Evolutionary conservation across 257 asterid species (phyloP), one percentile per base, ranked within the genome.

Genomic region (Solanum pimpinellifolium): DNA sequence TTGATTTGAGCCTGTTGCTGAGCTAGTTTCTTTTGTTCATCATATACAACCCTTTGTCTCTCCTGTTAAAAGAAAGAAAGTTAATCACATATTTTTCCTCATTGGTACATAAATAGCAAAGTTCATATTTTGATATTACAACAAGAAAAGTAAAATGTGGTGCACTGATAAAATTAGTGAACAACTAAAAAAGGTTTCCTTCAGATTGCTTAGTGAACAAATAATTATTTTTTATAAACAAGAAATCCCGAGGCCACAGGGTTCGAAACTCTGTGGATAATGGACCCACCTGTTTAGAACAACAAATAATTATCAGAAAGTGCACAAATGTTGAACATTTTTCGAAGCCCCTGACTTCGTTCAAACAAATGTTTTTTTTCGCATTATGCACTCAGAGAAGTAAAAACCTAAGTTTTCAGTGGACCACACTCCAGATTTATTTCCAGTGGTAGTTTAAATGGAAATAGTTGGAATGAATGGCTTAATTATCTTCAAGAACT

Each of bases 1-100:
- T 97, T 97, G 82, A 94, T 92, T 92, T 97, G 97, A 21, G 98
- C 93, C 89, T 94, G 95, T 88, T 92, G 98, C 92, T 95, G 98
- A 85, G 95, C 90, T 52, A 97, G 92, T 91, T 90, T 97, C 89
- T 94, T 97, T 91, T 94, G 98, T 86, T 97, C 98, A 39, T 95
- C 98, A 81, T 92, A 91, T 66, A 87, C 66, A 73, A 95, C 98
- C 89, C 93, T 91, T 91, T 95, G 95, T 83, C 92, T 95, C 93
- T 97, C 98, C 98, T 95, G 94, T 76, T 87, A 90, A 86, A 72
- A 83, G 72, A 90, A 80, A 80, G 89, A 89, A 74, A 52, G 85
- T n/a, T 60, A 84, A 23, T 73, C 76, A 42, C 83, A 70, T 44
- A 27, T 31, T 77, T 87, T 31, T 2, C 68, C 14, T 21, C 85